Evolutionary conservation across 163 green algal species (phyloP), one percentile per base, ranked within the genome.

Genomic region (Trebouxia gelatinosa): DNA sequence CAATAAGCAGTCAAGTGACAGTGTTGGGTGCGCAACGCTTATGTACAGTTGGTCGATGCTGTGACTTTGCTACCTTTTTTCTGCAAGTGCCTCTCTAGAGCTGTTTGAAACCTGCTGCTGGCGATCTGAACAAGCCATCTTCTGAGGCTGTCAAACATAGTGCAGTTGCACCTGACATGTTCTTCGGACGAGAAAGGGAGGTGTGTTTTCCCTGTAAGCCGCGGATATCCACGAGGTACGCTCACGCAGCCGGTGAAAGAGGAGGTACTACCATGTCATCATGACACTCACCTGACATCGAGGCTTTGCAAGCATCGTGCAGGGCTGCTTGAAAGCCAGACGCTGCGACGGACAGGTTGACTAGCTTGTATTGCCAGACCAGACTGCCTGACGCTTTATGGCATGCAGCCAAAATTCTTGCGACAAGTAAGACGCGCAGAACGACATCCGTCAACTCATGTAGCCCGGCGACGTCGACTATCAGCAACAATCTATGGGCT

Each of bases 21-120:
- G n/a, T n/a, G n/a, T n/a, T n/a, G n/a, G n/a, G n/a, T n/a, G n/a
- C n/a, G n/a, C n/a, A n/a, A n/a, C n/a, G n/a, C n/a, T n/a, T n/a
- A n/a, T n/a, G n/a, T n/a, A n/a, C n/a, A n/a, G n/a, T n/a, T n/a
- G n/a, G n/a, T n/a, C n/a, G n/a, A n/a, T n/a, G n/a, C n/a, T n/a
- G n/a, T n/a, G n/a, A n/a, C n/a, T n/a, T n/a, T n/a, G n/a, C n/a
- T 51, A 72, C 64, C 38, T 51, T 46, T 72, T 16, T 72, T 72
- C 0, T 72, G 64, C 37, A 48, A 23, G 38, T 72, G 64, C 35
- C 50, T 72, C 19, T 43, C 7, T 23, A 72, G 64, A 21, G 34
- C 5, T 21, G 13, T 26, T 29, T 21, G 38, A 19, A 72, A 72
- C 1, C 35, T 72, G 3, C 50, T 37, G 6, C 23, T 35, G 34